Percentiles rank a stretch among this genome's conserved stretches.
phyloP scores from a whole-genome alignment of 805 yeast species.

The Candida alai region DNA sequence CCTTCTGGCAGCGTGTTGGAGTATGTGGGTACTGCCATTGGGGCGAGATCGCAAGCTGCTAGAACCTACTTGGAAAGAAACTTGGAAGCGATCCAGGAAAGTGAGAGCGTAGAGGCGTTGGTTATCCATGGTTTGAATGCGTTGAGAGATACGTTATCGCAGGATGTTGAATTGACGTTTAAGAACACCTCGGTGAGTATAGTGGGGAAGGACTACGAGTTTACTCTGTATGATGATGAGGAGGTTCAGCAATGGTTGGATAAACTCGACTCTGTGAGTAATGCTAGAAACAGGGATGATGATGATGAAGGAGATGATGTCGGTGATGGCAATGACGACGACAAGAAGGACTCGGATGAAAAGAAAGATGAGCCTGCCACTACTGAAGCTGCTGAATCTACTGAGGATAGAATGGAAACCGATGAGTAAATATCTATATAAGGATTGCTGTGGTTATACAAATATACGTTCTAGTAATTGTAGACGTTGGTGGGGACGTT shows the following conservation, averaged over 20 bases:
- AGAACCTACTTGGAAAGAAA: constrained; percentile 92
- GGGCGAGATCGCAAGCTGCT: constrained; percentile 98
- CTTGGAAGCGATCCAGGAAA: constrained; percentile 59
- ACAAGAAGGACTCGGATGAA: constrained; percentile 40
- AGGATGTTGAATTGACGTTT: constrained; percentile 84
- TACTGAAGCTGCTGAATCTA: constrained; percentile 15
- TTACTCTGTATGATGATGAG: constrained; percentile 82
- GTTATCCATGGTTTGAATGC: constrained; percentile 86
- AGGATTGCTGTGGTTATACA: no score
- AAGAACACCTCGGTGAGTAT: constrained; percentile 88
- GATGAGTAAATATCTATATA: constrained; percentile 20
- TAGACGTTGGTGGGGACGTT: no score
- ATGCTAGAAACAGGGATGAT: constrained; percentile 48
- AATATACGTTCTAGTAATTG: no score
- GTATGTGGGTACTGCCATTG: constrained; percentile 91
- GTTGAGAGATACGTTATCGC: constrained; percentile 87
- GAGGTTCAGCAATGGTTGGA: constrained; percentile 81
- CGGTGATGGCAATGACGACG: constrained; percentile 21
- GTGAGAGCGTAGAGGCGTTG: constrained; percentile 63
- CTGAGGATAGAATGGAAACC: constrained; percentile 38
- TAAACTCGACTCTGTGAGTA: constrained; percentile 61
- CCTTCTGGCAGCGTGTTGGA: constrained; percentile 94
- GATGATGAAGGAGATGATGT: constrained; percentile 32
- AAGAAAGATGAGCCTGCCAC: constrained; percentile 22
- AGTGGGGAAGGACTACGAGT: constrained; percentile 78